Base-by-base conservation (phyloP, 2,329 filamentous ascomycete genomes). In the Ophidiomyces ophidiicola region DNA sequence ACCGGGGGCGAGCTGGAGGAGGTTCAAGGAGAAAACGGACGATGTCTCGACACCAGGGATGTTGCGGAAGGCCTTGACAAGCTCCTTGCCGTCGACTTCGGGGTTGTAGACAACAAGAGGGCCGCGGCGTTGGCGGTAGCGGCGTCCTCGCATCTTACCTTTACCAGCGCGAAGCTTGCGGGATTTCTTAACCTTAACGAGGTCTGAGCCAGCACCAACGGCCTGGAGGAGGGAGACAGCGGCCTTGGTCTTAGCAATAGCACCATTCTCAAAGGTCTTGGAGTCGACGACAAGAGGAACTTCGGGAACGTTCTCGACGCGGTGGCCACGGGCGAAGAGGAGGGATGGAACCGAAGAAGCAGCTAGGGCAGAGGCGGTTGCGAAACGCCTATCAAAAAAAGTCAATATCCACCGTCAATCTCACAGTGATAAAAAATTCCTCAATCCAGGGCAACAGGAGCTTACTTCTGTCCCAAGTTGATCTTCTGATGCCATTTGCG, bases 401-500 rank as follows among this genome's bases (percentile, higher is more conserved):
- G 48, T 39, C 34, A 44, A 32, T 44, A 45, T 41, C 17, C 10
- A 21, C 32, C 15, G 26, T 10, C n/a, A n/a, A n/a, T n/a, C n/a
- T 15, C 19, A 15, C 21, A 31, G 19, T 18, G 14, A 46, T 17
- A 20, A 19, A 10, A 17, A 35, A 20, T 32, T 7, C 32, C 29
- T 12, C 38, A 48, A 14, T 6, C 2, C 35, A 21, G 40, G 47
- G 4, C 15, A 28, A 6, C 6, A 32, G 11, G 38, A 43, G 32
- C 35, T 35, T 69, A 86, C 84, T 90, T 94, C 79, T 98, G 90
- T 69, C 82, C 82, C 70, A 92, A 78, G 78, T 93, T 94, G 79
- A 98, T 78, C 86, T 96, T 96, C 76, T 94, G 78, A 78, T 98
- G 90, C 92, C 90, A 98, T 77, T 94, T 94, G 69, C 90, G 79